Evolutionary conservation across 192 early-diverging fungal species (phyloP), one percentile per base, ranked within the genome.

Genomic region (Endogone sp.): DNA sequence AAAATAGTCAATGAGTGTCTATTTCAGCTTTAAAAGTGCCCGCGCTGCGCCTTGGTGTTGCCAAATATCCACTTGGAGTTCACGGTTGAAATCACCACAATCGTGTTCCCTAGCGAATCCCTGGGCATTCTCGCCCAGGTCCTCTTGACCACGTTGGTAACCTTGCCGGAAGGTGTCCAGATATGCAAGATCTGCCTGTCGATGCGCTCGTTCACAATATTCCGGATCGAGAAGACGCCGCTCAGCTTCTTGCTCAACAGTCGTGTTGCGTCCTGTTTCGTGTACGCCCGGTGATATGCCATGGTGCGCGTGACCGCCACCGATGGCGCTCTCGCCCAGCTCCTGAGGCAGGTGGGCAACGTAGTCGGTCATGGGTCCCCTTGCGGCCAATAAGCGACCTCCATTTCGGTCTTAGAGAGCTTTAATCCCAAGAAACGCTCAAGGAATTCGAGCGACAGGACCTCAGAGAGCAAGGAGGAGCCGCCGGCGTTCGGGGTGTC

Each of bases 281-380:
- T 75, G 56, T 75, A 82, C 0, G 69, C 69, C 2, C 81, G 69
- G 27, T 72, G 62, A 70, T 73, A 79, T 1, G 79, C 73, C 55
- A 79, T 81, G 2, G 83, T 81, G 9, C 83, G 60, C 3, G 83
- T 85, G 23, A 85, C 83, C 2, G 81, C 80, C 6, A 85, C 76
- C 83, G 4, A 81, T 58, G 31, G 66, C 62, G 37, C 62, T 62
- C 4, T 72, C 56, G n/a, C 68, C 66, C 13, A 76, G 62, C 23
- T 70, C 64, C 63, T 75, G 30, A 2, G 65, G 81, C 13, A 80
- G 27, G 2, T 65, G 65, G 54, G 77, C 69, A 0, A 79, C 71
- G 59, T 82, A 85, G 63, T 85, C 83, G n/a, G 79, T 81, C 31
- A 85, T 81, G 29, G 83, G 79, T 10, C 74, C 71, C 78, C 71